These are phyloP conservation scores for Pistacia vera DNA, from an alignment of 345 rosid genomes.

Conservation along the genomic window DNA sequence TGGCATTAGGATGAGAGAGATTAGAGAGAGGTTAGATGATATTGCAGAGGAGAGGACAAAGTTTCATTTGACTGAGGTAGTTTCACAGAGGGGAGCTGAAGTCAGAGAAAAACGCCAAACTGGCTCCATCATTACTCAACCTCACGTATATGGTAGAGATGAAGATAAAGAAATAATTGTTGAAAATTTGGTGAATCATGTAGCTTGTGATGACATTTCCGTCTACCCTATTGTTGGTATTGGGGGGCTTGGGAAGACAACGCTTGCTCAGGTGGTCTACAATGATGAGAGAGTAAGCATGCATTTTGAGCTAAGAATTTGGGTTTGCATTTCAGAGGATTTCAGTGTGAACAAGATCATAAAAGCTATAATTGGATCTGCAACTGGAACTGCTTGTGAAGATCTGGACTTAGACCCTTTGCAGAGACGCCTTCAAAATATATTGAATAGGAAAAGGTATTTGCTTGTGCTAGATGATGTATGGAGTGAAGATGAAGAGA, in stretches of 20 bases:
- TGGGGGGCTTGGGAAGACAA: conserved; percentile 14
- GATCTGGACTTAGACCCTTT: conserved; percentile 2
- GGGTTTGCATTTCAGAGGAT: conserved; percentile 3
- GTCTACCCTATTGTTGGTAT: neutral
- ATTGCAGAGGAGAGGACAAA: conserved; percentile 6
- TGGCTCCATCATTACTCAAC: too few species aligned
- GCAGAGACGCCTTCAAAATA: neutral
- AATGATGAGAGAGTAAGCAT: neutral
- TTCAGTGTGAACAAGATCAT: neutral
- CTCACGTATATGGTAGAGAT: too few species aligned
- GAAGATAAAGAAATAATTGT: too few species aligned
- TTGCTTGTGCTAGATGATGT: neutral
- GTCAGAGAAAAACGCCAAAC: too few species aligned
- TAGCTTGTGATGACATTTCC: neutral
- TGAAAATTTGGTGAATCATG: too few species aligned
- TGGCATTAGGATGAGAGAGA: neutral
- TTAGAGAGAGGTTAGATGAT: conserved; percentile 9
- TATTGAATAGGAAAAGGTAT: neutral
- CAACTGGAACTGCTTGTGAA: neutral
- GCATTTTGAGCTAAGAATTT: conserved; percentile 1
- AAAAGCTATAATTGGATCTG: neutral
- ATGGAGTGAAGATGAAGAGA: conserved; percentile 5
- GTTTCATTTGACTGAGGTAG: conserved; percentile 9
- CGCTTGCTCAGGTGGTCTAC: conserved; percentile 1
- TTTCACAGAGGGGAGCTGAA: too few species aligned